Base-by-base conservation (phyloP, 805 yeast species). In the Cyberlindnera mycetangii region DNA sequence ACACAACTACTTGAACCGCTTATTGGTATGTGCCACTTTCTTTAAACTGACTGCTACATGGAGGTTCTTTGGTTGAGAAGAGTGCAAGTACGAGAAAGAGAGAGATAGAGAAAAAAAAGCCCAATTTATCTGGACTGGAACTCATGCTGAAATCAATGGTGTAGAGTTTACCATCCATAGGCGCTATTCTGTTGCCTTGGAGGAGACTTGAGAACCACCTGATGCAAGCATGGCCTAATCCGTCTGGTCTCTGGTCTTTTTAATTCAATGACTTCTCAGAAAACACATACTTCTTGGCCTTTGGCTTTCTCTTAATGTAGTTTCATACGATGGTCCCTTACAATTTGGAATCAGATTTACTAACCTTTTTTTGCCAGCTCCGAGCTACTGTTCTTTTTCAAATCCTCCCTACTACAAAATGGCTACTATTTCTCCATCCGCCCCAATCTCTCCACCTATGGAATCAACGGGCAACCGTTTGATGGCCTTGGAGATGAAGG, bases 371-470 rank as follows among this genome's bases (percentile, higher is more conserved):
- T n/a, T 21, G 5, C 12, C 18, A 45, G 49, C 49, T 45, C 49
- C 49, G 44, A 37, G 43, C 44, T 31, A 38, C 44, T 30, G 45
- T 44, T 32, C 42, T 41, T 18, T 35, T 41, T 41, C 42, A 37
- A 15, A 32, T 14, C 22, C 18, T 41, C 46, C 44, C 44, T 28
- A 32, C 14, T 20, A 25, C 28, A 47, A 16, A 43, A 47, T 47
- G 50, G 45, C 50, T 45, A 15, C 45, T 39, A 46, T 63, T 52
- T 65, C 65, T 56, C 82, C 84, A 58, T 80, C 89, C 54, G 79
- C 81, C 59, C 96, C 97, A 44, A 87, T 89, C 62, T 76, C 95
- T 56, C 96, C 96, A 42, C 93, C 96, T 54, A 78, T 89, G 82
- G 85, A 85, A 60, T 72, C 89, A 44, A 80, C 83, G 47, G 88